Percentiles rank a stretch among this genome's conserved stretches.
Evolutionary conservation across 2,329 filamentous ascomycete species (phyloP).

Genomic region (Fusarium coicis): DNA sequence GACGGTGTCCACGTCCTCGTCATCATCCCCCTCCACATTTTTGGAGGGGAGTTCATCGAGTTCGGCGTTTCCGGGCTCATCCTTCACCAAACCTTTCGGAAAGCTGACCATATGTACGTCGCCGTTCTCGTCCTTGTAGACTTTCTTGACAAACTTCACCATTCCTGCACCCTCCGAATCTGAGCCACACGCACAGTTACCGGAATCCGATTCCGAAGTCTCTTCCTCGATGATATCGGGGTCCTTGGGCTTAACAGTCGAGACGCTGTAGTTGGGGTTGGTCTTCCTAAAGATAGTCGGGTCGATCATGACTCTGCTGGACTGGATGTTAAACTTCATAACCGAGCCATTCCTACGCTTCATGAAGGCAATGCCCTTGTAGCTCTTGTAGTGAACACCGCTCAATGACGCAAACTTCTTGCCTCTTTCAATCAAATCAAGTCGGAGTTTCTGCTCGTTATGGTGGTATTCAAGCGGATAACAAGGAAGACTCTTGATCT

Average conservation of each 20-base stretch:
- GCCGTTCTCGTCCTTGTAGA: conserved; percentile 59
- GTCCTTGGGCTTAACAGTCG: conserved; percentile 78
- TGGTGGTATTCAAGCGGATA: conserved; percentile 86
- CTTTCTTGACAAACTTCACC: conserved; percentile 62
- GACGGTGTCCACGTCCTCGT: conserved; percentile 4
- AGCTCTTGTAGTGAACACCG: conserved; percentile 84
- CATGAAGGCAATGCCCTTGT: conserved; percentile 85
- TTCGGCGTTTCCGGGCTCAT: conserved; percentile 56
- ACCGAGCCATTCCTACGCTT: conserved; percentile 75
- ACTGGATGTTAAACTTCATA: conserved; percentile 85
- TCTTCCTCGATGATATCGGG: conserved; percentile 66
- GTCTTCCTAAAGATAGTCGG: conserved; percentile 83
- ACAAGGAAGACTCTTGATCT: conserved; percentile 80
- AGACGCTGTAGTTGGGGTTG: conserved; percentile 86
- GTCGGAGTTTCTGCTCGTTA: conserved; percentile 71
- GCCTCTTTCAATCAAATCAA: conserved; percentile 79
- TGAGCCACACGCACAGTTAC: conserved; percentile 53
- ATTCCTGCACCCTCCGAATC: conserved; percentile 56
- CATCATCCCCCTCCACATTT: not conserved
- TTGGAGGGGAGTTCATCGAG: conserved; percentile 63
- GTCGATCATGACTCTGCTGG: conserved; percentile 89
- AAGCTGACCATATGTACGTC: conserved; percentile 48
- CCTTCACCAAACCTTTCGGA: conserved; percentile 46
- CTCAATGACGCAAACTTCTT: conserved; percentile 85
- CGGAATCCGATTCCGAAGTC: conserved; percentile 54